Evolutionary conservation across 139 green algal species (phyloP).

Genomic region (Chlamydomonas urium): DNA sequence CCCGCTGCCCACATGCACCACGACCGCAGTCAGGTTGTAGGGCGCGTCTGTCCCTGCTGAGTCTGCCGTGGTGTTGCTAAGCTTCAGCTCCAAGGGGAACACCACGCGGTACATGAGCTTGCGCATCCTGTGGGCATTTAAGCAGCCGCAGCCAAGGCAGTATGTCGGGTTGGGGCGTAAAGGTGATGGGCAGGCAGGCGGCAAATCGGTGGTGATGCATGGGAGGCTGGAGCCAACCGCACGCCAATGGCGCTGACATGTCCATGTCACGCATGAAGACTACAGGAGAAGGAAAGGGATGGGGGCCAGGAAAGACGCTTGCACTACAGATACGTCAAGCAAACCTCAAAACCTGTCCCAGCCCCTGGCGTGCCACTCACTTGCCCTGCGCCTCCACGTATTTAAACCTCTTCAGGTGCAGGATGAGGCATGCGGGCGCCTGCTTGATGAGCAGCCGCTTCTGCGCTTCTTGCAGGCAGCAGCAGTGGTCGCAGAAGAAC

Average conservation of each 20-base stretch:
- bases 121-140: slow-evolving; percentile 58
- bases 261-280: no score
- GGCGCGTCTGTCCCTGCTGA: slow-evolving; percentile 51
- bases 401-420: slow-evolving; percentile 98
- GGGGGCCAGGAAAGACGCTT: no score
- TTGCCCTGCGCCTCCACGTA: slow-evolving; percentile 55
- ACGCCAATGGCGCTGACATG: no score
- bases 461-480: slow-evolving; percentile 85
- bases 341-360: not conserved
- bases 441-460: slow-evolving; percentile 85
- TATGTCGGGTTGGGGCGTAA: no score
- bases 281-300: no score
- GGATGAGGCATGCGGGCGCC: slow-evolving; percentile 76
- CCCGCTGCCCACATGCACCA: slow-evolving; percentile 92
- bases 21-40: slow-evolving; percentile 88
- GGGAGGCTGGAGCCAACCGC: no score
- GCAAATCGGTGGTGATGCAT: no score
- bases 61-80: slow-evolving; percentile 78
- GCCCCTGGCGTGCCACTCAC: not conserved
- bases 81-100: slow-evolving; percentile 95
- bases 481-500: slow-evolving; percentile 95
- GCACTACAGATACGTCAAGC: no score
- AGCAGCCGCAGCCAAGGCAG: not conserved
- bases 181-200: no score
- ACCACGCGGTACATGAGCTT: slow-evolving; percentile 97